A percentile compares a stretch with the other conserved stretches of the same genome.
Conservation (phyloP, 768 basidiomycete species). For the Nidularia sp. region DNA sequence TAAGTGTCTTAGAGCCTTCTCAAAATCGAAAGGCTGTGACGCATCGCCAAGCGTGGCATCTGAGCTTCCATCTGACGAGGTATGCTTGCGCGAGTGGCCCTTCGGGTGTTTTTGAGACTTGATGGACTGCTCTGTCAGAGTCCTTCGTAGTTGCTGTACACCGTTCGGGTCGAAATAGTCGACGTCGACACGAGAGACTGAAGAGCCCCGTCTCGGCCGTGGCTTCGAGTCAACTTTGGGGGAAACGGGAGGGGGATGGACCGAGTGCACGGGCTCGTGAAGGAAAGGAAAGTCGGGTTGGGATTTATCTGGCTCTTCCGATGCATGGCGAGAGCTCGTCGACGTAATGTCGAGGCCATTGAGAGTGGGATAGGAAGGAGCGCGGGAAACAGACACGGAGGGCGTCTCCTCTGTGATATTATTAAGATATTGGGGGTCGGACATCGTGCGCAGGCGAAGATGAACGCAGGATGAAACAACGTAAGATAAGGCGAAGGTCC, state of each 20-base stretch:
- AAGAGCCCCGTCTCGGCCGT: slow-evolving; percentile 9
- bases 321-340: too few species aligned
- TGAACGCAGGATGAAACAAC: too few species aligned
- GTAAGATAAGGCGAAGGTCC: not conserved
- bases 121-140: slow-evolving; percentile 25
- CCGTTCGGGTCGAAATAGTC: slow-evolving; percentile 58
- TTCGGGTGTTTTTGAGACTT: not conserved
- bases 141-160: slow-evolving; percentile 35
- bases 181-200: slow-evolving; percentile 34
- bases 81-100: slow-evolving; percentile 8
- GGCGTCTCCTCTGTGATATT: slow-evolving; percentile 12
- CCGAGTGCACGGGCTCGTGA: slow-evolving; percentile 2
- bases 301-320: too few species aligned
- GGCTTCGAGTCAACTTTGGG: slow-evolving; percentile 19
- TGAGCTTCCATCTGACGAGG: slow-evolving; percentile 18
- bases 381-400: slow-evolving; percentile 10
- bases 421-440: slow-evolving; percentile 7
- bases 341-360: not conserved
- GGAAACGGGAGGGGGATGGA: slow-evolving; percentile 7
- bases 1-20: slow-evolving; percentile 22
- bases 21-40: slow-evolving; percentile 30
- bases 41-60: slow-evolving; percentile 5
- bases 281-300: not conserved
- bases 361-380: slow-evolving; percentile 12
- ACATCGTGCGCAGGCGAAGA: slow-evolving; percentile 3